Evolutionary conservation across 2,329 filamentous ascomycete genomes (phyloP).

Genomic region (Incumbomyces lentus): DNA sequence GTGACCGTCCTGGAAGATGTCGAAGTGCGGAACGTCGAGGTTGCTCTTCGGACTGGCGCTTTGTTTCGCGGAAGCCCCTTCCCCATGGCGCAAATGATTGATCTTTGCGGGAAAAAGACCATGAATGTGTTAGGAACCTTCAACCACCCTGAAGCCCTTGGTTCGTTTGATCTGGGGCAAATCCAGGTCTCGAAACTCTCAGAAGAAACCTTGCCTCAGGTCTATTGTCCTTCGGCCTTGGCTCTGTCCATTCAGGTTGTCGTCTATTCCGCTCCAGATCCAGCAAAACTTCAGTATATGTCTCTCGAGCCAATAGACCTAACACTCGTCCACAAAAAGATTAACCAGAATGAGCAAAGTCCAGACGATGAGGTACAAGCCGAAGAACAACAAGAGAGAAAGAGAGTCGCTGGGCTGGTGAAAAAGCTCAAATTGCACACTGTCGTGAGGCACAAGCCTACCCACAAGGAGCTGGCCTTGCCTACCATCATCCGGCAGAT

Average conservation of each 20-base stretch:
- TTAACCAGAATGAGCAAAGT: constrained; percentile 26
- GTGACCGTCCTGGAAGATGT: constrained; percentile 83
- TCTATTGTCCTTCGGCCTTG: constrained; percentile 56
- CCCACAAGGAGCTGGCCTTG: constrained; percentile 72
- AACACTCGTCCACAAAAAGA: constrained; percentile 15
- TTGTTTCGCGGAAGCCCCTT: constrained; percentile 76
- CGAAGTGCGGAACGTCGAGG: constrained; percentile 67
- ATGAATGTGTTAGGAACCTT: constrained; percentile 80
- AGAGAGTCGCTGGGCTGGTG: constrained; percentile 56
- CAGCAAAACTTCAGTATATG: constrained; percentile 89
- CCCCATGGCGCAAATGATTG: constrained; percentile 67
- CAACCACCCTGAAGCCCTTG: constrained; percentile 45
- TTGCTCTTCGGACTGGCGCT: constrained; percentile 71
- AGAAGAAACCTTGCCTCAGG: constrained; percentile 51
- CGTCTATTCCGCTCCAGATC: constrained; percentile 75
- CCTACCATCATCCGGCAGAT: constrained; percentile 80
- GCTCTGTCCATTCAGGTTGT: constrained; percentile 74
- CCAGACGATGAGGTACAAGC: constrained; percentile 53
- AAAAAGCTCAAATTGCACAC: constrained; percentile 84
- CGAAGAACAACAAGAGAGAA: constrained; percentile 60
- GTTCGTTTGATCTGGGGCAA: constrained; percentile 56
- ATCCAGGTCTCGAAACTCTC: constrained; percentile 50
- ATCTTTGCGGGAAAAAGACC: constrained; percentile 69
- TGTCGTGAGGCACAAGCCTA: constrained; percentile 64
- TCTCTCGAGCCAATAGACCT: constrained; percentile 67